Base-by-base conservation (phyloP, 306 rosid species). In the Cicer bijugum region DNA sequence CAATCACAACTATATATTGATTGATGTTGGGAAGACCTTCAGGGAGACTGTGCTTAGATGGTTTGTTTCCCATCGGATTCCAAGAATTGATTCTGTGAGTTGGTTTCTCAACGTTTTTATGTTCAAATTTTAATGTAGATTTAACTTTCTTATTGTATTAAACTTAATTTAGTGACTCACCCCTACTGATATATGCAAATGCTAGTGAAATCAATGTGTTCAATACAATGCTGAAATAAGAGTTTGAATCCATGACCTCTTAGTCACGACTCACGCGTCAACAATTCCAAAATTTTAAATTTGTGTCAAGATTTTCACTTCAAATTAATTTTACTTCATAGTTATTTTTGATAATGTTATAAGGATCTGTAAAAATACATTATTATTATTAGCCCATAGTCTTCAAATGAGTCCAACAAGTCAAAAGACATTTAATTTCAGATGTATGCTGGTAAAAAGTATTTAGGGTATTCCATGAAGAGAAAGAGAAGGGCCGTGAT, bases 21-120 rank as follows among this genome's bases (percentile, higher is more conserved):
- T 94, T 82, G 99, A 94, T 60, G 97, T 85, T 47, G 99, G 99
- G 40, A 94, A 94, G 87, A 88, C 99, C 0, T 91, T 94, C 78
- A 83, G 99, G 83, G 97, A 94, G 86, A 85, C 89, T 69, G 99
- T 94, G 15, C 95, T 94, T 23, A 75, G 99, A 70, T 94, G 99
- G 99, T 91, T 94, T 81, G 84, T 95, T 71, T 60, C 63, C 61
- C 85, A 89, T 81, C 84, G 78, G 88, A 89, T 94, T 82, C 97
- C 99, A 11, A 86, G 88, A 85, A 71, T 94, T 2, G 97, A 94
- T 88, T 91, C 97, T 58, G 98, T 94, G 82, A 88, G 97, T 79
- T 74, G 14, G 11, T 61, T 19, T 65, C 12, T 53, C 17, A 5
- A 58, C 16, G 50, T 9, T 46, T 44, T 76, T 73, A 11, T 1